These are phyloP conservation scores for Clarireedia homoeocarpa DNA, from an alignment of 2,329 filamentous ascomycete species.

Conservation along the genomic window DNA sequence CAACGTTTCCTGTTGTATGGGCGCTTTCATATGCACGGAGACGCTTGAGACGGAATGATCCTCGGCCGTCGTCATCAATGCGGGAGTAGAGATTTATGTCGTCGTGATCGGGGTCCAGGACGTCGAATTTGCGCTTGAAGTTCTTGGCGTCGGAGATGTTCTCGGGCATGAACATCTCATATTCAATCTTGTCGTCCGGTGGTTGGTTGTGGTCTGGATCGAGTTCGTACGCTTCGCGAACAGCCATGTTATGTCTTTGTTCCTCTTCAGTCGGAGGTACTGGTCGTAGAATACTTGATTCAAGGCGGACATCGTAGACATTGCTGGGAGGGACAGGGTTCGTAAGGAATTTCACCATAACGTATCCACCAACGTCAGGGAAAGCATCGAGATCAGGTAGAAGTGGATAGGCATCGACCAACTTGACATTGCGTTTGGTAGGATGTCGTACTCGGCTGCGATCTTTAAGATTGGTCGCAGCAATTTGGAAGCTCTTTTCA, in stretches of 20 bases:
- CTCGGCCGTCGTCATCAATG: conserved; percentile 35
- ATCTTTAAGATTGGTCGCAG: conserved; percentile 47
- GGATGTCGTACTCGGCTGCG: conserved; percentile 48
- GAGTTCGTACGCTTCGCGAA: conserved; percentile 46
- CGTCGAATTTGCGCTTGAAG: conserved; percentile 55
- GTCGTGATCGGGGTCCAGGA: conserved; percentile 46
- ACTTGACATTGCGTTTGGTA: conserved; percentile 45
- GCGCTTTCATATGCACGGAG: conserved; percentile 58
- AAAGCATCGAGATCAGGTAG: conserved; percentile 61
- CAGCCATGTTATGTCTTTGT: conserved; percentile 38
- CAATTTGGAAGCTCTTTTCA: conserved; percentile 50
- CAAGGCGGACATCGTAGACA: conserved; percentile 52
- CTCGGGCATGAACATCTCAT: conserved; percentile 58
- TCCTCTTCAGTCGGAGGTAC: conserved; percentile 48
- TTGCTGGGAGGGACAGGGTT: conserved; percentile 49
- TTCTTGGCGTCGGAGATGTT: conserved; percentile 39
- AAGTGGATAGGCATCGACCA: conserved; percentile 53
- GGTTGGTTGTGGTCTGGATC: conserved; percentile 49
- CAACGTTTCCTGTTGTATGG: conserved; percentile 43
- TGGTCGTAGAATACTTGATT: conserved; percentile 53
- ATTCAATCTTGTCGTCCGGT: conserved; percentile 53
- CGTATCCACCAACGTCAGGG: conserved; percentile 61
- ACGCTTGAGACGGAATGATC: conserved; percentile 53
- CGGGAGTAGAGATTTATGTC: conserved; percentile 48
- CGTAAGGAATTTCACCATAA: conserved; percentile 60